A percentile compares a stretch with the other conserved stretches of the same genome.
phyloP scores from a whole-genome alignment of 140 eudicot genomes.

The Oenanthe javanica region DNA sequence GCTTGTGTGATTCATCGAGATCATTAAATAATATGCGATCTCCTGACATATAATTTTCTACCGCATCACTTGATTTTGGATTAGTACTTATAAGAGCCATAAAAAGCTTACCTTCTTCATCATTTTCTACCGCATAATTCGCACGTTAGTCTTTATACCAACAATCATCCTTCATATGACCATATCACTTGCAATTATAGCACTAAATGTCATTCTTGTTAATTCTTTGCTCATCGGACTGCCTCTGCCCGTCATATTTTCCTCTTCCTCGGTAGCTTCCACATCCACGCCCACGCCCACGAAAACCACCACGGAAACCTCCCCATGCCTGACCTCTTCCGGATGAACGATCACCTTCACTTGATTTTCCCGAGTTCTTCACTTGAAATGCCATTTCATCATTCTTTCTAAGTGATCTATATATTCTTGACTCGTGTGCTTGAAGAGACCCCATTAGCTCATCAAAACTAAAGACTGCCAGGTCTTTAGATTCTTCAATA shows the following conservation, averaged over 20 bases:
- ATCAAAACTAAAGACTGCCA: not conserved
- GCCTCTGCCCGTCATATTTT: not conserved
- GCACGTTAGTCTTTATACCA: not conserved
- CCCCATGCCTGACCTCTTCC: not conserved
- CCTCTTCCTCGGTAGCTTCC: slow-evolving; percentile 4
- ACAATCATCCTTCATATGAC: slow-evolving; percentile 15
- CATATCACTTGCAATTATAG: slow-evolving; percentile 3
- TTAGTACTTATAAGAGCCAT: too few species aligned
- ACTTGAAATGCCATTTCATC: slow-evolving; percentile 20
- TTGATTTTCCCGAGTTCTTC: not conserved
- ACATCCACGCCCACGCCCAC: not conserved
- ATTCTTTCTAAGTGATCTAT: not conserved
- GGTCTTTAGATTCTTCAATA: not conserved
- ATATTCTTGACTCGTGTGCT: slow-evolving; percentile 12
- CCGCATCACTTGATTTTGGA: too few species aligned
- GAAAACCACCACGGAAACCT: not conserved
- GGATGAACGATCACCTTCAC: not conserved
- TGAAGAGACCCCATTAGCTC: slow-evolving; percentile 9
- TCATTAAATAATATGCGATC: too few species aligned
- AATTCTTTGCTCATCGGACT: not conserved
- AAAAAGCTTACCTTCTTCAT: too few species aligned
- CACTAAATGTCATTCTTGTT: slow-evolving; percentile 12
- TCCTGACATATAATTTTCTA: too few species aligned
- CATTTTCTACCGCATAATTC: too few species aligned
- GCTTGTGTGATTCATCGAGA: too few species aligned